Evolutionary conservation across 2,329 filamentous ascomycete genomes (phyloP), one percentile per base, ranked within the genome.

Genomic region (Clarireedia paspali): DNA sequence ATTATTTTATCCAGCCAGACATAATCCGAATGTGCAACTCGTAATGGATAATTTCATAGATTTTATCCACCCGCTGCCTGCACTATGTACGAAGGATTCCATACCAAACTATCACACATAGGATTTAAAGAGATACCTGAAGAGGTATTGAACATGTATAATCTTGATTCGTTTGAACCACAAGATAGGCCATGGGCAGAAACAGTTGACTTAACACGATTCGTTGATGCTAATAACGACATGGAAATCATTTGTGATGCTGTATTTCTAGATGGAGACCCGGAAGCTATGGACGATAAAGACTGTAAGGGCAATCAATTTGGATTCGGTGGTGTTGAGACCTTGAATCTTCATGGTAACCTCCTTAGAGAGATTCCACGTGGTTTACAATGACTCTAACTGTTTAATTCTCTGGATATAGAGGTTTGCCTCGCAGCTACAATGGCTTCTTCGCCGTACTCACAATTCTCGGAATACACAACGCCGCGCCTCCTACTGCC

Each of bases 121-220:
- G 82, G 84, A 1, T 71, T 99, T 40, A 87, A 84, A 59, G 79
- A 87, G 56, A 87, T 99, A 3, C 94, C 94, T 0, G 72, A 81
- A 1, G 89, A 95, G 66, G 88, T 97, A 0, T 74, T 95, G 72
- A 83, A 84, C 54, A 97, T 97, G 91, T 97, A 96, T 69, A 88
- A 91, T 64, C 76, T 89, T 17, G 84, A 91, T 53, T 78, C 81
- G 1, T 78, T 84, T 55, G 82, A 85, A 39, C 77, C 75, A 12
- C 74, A 79, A 23, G 82, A 80, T 38, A 80, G 84, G 10, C 83
- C 85, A 36, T 97, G 94, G 94, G 91, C 91, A 2, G 92, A 97
- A 70, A 87, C 88, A 57, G 89, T 97, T 10, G 92, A 97, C 67
- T 73, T 97, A 47, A 87, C 85, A 0, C 84, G 87, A 59, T 84